A percentile compares a stretch with the other conserved stretches of the same genome.
Evolutionary conservation across 2,329 filamentous ascomycete species (phyloP).

Genomic region (Penicillium janthinellum): DNA sequence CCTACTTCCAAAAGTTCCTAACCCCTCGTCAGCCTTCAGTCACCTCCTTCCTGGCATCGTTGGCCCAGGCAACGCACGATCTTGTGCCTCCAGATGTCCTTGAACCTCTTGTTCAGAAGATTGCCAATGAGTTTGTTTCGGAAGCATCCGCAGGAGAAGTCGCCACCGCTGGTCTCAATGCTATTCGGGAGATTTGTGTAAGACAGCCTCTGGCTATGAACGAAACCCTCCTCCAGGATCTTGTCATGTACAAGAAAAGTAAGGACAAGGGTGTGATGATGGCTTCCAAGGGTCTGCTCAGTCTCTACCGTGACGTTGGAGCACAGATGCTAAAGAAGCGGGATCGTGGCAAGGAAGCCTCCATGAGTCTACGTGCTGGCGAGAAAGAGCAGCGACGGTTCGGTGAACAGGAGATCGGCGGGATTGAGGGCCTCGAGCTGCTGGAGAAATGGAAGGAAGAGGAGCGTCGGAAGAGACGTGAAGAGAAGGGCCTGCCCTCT

Average conservation of each 20-base stretch:
- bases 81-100: constrained; percentile 90
- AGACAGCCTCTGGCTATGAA: constrained; percentile 95
- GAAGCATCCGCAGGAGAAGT: constrained; percentile 91
- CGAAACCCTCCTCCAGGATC: constrained; percentile 90
- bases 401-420: constrained; percentile 76
- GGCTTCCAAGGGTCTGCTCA: constrained; percentile 89
- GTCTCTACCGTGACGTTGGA: constrained; percentile 86
- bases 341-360: constrained; percentile 87
- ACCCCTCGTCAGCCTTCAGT: constrained; percentile 86
- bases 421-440: constrained; percentile 89
- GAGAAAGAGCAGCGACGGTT: constrained; percentile 76
- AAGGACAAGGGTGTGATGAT: constrained; percentile 99
- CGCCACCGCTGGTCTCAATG: constrained; percentile 86
- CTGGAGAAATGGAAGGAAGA: constrained; percentile 93
- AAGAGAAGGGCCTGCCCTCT: constrained; percentile 66
- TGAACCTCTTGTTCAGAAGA: constrained; percentile 89
- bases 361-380: constrained; percentile 76
- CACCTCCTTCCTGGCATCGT: constrained; percentile 86
- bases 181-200: constrained; percentile 90
- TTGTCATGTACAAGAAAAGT: constrained; percentile 93
- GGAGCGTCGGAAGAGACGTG: constrained; percentile 72
- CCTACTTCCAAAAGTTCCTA: constrained; percentile 91
- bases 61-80: constrained; percentile 89
- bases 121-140: constrained; percentile 97
- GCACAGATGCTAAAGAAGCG: constrained; percentile 86